A percentile compares a stretch with the other conserved stretches of the same genome.
phyloP scores from a whole-genome alignment of 805 yeast species.

The Brettanomyces sp. region DNA sequence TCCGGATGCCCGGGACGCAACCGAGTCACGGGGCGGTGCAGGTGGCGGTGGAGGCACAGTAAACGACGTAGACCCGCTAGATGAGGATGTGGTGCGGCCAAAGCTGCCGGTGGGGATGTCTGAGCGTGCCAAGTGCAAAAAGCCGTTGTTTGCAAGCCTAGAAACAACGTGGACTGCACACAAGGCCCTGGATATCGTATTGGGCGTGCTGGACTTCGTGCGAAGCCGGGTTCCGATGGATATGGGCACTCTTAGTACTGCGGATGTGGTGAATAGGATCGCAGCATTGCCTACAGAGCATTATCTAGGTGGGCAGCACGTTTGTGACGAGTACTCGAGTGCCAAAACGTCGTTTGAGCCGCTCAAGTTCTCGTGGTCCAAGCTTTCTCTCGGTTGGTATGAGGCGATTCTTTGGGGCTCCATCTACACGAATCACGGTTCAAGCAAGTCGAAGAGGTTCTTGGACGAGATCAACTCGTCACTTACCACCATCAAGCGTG shows the following conservation, averaged over 20 bases:
- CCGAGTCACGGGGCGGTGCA: background rate
- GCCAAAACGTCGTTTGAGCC: constrained; percentile 31
- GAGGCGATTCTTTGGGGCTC: constrained; percentile 53
- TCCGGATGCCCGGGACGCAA: no score
- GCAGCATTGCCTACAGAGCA: constrained; percentile 24
- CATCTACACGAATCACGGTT: constrained; percentile 34
- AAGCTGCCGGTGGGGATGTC: constrained; percentile 56
- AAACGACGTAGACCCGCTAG: constrained; percentile 8
- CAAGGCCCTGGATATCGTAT: constrained; percentile 25
- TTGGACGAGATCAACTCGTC: constrained; percentile 28
- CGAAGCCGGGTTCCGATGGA: background rate
- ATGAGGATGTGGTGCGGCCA: constrained; percentile 37
- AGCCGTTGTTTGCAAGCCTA: constrained; percentile 40
- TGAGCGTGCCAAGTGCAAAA: constrained; percentile 41
- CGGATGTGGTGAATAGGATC: constrained; percentile 30
- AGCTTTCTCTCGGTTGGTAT: constrained; percentile 67
- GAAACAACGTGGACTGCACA: constrained; percentile 49
- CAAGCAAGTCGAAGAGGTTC: constrained; percentile 19
- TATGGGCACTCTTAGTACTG: constrained; percentile 14
- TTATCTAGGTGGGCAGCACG: constrained; percentile 6
- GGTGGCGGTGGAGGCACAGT: no score
- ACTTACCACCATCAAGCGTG: constrained; percentile 23
- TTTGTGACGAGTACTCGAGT: constrained; percentile 32
- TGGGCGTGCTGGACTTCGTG: background rate
- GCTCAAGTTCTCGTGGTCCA: constrained; percentile 54